These are phyloP conservation scores for Adenanthera pavonina DNA, from an alignment of 306 rosid genomes.

Conservation along the genomic window DNA sequence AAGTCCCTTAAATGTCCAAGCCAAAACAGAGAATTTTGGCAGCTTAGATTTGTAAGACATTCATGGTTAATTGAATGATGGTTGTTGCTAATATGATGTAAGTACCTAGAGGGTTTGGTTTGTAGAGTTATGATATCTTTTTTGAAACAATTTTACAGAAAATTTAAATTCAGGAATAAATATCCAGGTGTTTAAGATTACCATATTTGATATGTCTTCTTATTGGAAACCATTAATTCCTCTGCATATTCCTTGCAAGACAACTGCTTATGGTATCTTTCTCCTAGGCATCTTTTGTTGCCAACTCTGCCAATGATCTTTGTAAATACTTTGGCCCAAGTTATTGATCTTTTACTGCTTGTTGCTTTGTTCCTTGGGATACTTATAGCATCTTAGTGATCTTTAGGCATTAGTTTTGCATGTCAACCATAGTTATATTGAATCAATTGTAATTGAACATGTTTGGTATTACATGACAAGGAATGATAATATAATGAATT, in stretches of 20 bases:
- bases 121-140: not conserved
- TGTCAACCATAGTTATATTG: not conserved
- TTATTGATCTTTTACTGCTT: conserved; percentile 23
- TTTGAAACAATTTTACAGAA: not conserved
- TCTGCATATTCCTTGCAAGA: conserved; percentile 12
- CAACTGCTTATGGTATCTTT: not conserved
- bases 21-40: not conserved
- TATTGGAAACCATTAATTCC: not conserved
- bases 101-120: not conserved
- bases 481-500: not conserved
- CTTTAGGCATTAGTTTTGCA: not conserved
- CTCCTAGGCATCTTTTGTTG: not conserved
- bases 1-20: conserved; percentile 1
- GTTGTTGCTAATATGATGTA: conserved; percentile 5
- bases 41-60: not conserved
- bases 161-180: not conserved
- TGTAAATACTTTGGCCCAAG: conserved; percentile 11
- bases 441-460: not conserved
- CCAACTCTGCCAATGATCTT: not conserved
- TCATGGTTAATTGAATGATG: not conserved
- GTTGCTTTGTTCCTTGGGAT: not conserved
- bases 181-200: not conserved
- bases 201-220: not conserved
- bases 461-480: not conserved
- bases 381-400: conserved; percentile 16